Base-by-base conservation (phyloP, 192 early-diverging fungal genomes). In the Thamnidium elegans region DNA sequence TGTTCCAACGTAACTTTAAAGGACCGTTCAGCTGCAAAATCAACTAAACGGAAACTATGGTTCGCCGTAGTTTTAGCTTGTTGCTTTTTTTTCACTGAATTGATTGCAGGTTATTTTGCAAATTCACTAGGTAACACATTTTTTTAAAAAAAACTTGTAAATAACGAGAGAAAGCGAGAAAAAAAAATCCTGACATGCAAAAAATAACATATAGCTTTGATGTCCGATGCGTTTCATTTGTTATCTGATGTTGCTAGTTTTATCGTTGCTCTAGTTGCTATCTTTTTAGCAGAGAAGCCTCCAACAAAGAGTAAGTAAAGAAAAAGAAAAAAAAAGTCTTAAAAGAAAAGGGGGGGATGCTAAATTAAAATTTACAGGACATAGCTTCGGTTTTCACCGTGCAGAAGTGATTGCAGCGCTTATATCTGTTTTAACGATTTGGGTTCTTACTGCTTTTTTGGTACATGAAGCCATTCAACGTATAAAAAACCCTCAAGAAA, bases 331-430 rank as follows among this genome's bases (percentile, higher is more conserved):
- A 4, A 39, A 39, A 39, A 39, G 5, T 39, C 9, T 39, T 10
- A 10, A 39, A 10, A 39, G 9, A 39, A 39, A 39, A 39, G 9
- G 9, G 9, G 36, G 7, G 5, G 36, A 9, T 39, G 9, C 36
- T 39, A 39, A 39, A 39, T 39, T 23, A 43, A 39, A 17, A 34
- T 20, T 5, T 2, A 17, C 36, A 80, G 69, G 73, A 61, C 83
- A 87, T 65, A 84, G 84, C 14, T 94, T 85, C 72, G 91, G 92
- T 31, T 93, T 83, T 54, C 78, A 91, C 59, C 83, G 92, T 31
- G 84, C 88, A 17, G 89, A 94, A 66, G 88, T 93, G 26, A 71
- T 94, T 46, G 92, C 88, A 42, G 92, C 91, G 7, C 73, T 92
- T 8, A 55, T 79, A 46, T 92, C 90, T n/a, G 87, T 86, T 23